Conservation (phyloP, 225 moss, liverwort and hornwort genomes). For the Pleurozium schreberi region DNA sequence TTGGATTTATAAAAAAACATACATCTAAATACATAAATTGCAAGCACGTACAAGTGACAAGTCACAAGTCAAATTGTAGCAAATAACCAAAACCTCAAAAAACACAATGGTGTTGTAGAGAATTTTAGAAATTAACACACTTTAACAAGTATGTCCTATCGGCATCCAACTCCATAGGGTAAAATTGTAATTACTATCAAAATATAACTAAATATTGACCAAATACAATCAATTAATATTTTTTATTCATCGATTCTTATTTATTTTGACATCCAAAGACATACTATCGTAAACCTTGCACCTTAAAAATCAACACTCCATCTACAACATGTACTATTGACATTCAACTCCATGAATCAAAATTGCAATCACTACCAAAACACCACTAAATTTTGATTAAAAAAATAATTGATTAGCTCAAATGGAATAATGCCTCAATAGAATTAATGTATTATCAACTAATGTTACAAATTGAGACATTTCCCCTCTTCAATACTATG, state of each 20-base stretch:
- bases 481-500: background rate
- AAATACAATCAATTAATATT: background rate
- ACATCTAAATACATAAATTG: background rate
- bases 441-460: background rate
- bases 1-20: fast-evolving
- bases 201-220: background rate
- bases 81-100: background rate
- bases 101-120: background rate
- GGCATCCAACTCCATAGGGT: fast-evolving
- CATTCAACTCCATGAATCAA: too few relatives aligned
- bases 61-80: background rate
- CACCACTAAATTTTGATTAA: background rate
- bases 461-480: background rate
- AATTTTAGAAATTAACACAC: background rate
- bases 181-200: background rate
- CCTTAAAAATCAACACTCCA: too few relatives aligned
- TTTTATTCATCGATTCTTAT: background rate
- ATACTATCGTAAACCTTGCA: too few relatives aligned
- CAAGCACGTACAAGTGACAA: fast-evolving
- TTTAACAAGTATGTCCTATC: background rate
- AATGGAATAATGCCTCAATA: fast-evolving
- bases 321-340: too few relatives aligned
- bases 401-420: background rate
- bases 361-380: background rate
- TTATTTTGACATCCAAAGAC: background rate